Conservation (phyloP, 169 alveolate genomes). For the Plasmodium inui region DNA sequence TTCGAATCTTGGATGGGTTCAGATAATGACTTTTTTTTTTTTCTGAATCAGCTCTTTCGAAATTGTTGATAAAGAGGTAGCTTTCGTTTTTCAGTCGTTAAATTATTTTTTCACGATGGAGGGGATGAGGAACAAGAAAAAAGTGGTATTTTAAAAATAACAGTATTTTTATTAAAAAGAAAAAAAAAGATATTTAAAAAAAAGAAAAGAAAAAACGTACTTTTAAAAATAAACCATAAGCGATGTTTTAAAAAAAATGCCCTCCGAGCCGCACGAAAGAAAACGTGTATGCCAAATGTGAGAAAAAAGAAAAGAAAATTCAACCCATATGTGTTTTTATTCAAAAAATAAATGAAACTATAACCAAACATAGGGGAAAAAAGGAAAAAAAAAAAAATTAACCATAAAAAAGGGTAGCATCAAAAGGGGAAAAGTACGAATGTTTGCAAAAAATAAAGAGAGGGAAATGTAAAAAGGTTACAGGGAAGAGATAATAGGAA, state of each 20-base stretch:
- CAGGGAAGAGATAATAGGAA: background rate
- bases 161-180: background rate
- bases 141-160: background rate
- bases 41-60: background rate
- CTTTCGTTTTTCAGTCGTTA: background rate
- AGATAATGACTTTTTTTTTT: background rate
- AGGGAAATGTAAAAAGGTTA: background rate
- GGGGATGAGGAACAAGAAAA: background rate
- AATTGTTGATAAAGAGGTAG: background rate
- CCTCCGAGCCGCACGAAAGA: background rate
- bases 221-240: background rate
- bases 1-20: conserved; percentile 2
- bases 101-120: background rate
- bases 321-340: background rate
- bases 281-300: conserved; percentile 3
- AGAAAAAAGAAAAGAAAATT: background rate
- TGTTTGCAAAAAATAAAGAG: background rate
- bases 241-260: background rate
- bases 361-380: background rate
- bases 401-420: background rate
- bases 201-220: background rate
- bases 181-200: background rate
- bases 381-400: background rate
- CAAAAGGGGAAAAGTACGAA: background rate
- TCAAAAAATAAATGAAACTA: background rate